Evolutionary conservation across 2,329 filamentous ascomycete genomes (phyloP).

Genomic region (Chalara sp.): DNA sequence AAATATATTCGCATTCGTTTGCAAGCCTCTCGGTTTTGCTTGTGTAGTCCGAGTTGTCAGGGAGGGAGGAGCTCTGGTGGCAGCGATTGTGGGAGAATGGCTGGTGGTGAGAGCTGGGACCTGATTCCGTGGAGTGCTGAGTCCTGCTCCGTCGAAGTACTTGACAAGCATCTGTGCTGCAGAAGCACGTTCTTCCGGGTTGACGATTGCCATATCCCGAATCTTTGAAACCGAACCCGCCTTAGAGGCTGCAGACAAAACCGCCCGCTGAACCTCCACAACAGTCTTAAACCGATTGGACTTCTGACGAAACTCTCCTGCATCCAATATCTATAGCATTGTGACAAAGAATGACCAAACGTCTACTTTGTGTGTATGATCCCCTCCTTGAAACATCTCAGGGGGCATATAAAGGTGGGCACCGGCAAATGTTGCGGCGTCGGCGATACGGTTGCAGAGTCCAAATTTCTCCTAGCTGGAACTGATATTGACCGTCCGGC

Average conservation of each 20-base stretch:
- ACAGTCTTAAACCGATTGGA: slow-evolving; percentile 4
- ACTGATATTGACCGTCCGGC: slow-evolving; percentile 6
- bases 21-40: slow-evolving; percentile 5
- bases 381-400: background rate
- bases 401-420: slow-evolving; percentile 5
- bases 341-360: slow-evolving; percentile 12
- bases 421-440: background rate
- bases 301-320: slow-evolving; percentile 8
- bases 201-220: slow-evolving; percentile 8
- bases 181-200: slow-evolving; percentile 8
- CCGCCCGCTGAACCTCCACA: slow-evolving; percentile 1
- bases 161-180: slow-evolving; percentile 11
- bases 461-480: slow-evolving; percentile 11
- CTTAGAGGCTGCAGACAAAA: slow-evolving; percentile 6
- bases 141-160: slow-evolving; percentile 6
- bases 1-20: slow-evolving; percentile 11
- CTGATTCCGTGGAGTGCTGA: slow-evolving; percentile 11
- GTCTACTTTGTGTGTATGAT: slow-evolving; percentile 7
- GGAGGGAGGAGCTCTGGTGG: slow-evolving; percentile 7
- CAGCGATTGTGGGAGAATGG: background rate
- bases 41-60: slow-evolving; percentile 8
- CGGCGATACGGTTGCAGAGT: slow-evolving; percentile 2
- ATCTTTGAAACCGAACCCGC: slow-evolving; percentile 8
- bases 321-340: slow-evolving; percentile 11
- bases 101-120: slow-evolving; percentile 8